Conservation (phyloP, 2,329 filamentous ascomycete genomes). For the Aspergillus floridensis region DNA sequence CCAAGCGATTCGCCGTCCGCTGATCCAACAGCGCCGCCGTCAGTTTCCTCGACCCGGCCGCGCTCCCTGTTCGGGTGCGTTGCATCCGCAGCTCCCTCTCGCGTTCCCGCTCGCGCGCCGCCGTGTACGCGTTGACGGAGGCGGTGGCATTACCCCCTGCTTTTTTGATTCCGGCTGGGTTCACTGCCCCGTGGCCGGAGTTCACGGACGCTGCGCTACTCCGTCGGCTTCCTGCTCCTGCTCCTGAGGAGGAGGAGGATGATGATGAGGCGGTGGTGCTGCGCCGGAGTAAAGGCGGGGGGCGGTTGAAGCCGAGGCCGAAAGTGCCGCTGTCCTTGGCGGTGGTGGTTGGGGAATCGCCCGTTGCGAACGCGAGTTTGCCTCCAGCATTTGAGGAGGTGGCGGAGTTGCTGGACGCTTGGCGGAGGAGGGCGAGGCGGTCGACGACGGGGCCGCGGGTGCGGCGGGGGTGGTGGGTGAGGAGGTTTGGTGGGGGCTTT, state of each 20-base stretch:
- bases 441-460: slow-evolving; percentile 45
- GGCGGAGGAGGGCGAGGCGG: slow-evolving; percentile 43
- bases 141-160: slow-evolving; percentile 43
- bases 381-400: slow-evolving; percentile 19
- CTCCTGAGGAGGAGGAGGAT: slow-evolving; percentile 53
- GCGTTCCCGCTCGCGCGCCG: slow-evolving; percentile 58
- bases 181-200: background rate
- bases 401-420: slow-evolving; percentile 46
- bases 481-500: slow-evolving; percentile 25
- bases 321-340: background rate
- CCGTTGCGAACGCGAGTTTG: slow-evolving; percentile 36
- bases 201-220: background rate
- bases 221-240: slow-evolving; percentile 31
- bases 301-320: slow-evolving; percentile 35
- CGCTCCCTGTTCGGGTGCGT: slow-evolving; percentile 45
- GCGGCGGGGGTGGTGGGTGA: slow-evolving; percentile 35
- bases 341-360: slow-evolving; percentile 15
- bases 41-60: slow-evolving; percentile 22
- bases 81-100: slow-evolving; percentile 54
- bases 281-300: slow-evolving; percentile 32
- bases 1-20: slow-evolving; percentile 38
- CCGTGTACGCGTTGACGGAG: slow-evolving; percentile 56
- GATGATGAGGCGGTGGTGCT: slow-evolving; percentile 31
- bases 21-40: slow-evolving; percentile 39
- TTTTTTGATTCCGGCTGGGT: slow-evolving; percentile 38